These are phyloP conservation scores for Populus hybrid DNA, from an alignment of 441 rosid genomes.

Conservation along the genomic window DNA sequence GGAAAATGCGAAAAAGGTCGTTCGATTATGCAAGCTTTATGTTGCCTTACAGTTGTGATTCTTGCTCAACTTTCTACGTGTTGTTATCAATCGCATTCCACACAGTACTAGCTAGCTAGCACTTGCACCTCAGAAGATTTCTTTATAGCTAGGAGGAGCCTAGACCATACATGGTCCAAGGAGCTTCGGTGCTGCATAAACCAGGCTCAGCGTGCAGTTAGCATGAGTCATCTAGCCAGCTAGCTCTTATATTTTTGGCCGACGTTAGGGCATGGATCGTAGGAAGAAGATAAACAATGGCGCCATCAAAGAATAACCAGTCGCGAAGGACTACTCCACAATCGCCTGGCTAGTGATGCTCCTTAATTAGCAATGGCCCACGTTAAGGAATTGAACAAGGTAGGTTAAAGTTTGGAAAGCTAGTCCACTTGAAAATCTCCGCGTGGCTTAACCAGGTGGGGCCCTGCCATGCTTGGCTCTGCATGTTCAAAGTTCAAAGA, in stretches of 20 bases:
- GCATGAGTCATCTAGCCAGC: neutral
- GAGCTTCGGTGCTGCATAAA: neutral
- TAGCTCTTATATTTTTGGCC: neutral
- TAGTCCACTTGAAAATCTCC: conserved; percentile 13
- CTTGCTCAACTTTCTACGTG: neutral
- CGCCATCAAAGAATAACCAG: neutral
- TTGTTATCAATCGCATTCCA: neutral
- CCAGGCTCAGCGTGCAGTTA: neutral
- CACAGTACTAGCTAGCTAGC: neutral
- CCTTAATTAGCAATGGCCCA: conserved; percentile 10
- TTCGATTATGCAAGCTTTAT: neutral
- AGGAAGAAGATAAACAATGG: neutral
- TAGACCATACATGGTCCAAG: neutral
- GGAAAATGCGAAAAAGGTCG: neutral
- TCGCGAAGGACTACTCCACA: conserved; percentile 11
- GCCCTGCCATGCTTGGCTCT: conserved; percentile 16
- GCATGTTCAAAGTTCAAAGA: neutral
- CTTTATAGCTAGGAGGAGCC: neutral
- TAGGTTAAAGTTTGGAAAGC: conserved; percentile 13
- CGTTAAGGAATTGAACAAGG: conserved; percentile 4
- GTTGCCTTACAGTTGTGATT: conserved; percentile 11
- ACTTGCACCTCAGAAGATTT: neutral
- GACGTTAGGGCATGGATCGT: neutral
- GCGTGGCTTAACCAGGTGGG: conserved; percentile 12
- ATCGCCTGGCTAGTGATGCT: conserved; percentile 25